Evolutionary conservation across 345 rosid genomes (phyloP), one percentile per base, ranked within the genome.

Genomic region (Boechera stricta): DNA sequence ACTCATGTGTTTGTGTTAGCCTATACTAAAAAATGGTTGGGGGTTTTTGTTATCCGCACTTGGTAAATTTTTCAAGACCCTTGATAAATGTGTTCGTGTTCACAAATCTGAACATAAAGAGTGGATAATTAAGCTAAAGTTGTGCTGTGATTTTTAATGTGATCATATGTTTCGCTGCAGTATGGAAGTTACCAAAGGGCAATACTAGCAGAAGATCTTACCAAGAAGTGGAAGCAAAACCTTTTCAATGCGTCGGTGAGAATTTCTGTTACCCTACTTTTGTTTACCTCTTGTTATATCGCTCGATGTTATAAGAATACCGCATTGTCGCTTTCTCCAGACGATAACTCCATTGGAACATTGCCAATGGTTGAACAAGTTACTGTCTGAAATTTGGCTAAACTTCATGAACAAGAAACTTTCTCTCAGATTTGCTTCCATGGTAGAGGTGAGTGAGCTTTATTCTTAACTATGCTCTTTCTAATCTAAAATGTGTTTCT

Each of bases 301-400:
- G 64, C 69, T 75, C 32, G 48, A 4, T 48, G 69, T 59, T 48
- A 57, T 48, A 70, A 56, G 73, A 52, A 32, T 24, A 28, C 21
- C 32, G 13, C 28, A 47, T 53, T 26, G 44, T 77, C 39, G 21
- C 12, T 70, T 69, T 53, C 12, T 78, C 26, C 89, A 95, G 99
- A 87, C 96, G 56, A 69, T 65, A 70, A 92, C 99, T 48, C 97
- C 99, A 42, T 66, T 88, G 87, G 99, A 95, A 77, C 97, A 89
- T 71, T 90, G 98, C 53, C 95, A 92, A 82, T 95, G 99, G 99
- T 79, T 92, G 69, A 95, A 95, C 84, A 95, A 91, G 81, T 83
- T 95, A 57, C 77, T 92, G 59, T 75, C 85, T 76, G 99, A 92
- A 84, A 72, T 95, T 70, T 95, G 99, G 99, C 82, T 81, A 26